Base-by-base conservation (phyloP, 2,329 filamentous ascomycete species). In the Mollisiaceae sp. region DNA sequence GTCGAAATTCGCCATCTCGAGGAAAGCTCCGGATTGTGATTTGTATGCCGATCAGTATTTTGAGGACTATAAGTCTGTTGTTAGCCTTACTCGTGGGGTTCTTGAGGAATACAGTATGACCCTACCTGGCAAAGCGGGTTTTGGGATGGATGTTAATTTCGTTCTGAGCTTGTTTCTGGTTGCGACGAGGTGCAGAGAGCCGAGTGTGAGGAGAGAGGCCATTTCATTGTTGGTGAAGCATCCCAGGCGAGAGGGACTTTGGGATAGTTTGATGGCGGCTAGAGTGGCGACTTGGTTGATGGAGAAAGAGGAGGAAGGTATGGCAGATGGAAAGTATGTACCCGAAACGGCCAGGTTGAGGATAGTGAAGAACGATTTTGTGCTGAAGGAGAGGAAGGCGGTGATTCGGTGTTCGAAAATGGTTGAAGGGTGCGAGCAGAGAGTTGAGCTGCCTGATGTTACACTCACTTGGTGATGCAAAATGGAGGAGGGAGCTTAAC, bases 361-460 rank as follows among this genome's bases (percentile, higher is more conserved):
- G 50, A 60, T 65, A 32, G 64, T 56, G 55, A 65, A 62, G 59
- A 62, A 62, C 36, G 56, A 62, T 15, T 63, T 65, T 32, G 12
- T 47, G 12, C 47, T 65, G 35, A 59, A 57, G n/a, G 64, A 65
- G 32, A 35, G 64, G 38, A 65, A 56, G 38, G 60, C 64, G 4
- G 60, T 63, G 20, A 5, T 65, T 36, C 36, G 27, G 14, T 63
- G 55, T 36, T 65, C 55, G 18, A 62, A 55, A 27, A 41, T 54
- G 55, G 55, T 38, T 24, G 27, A 56, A 12, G 59, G 63, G 8
- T 20, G 35, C 8, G 35, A 27, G n/a, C 18, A 62, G 32, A 58
- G 59, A 8, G n/a, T 36, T 5, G 14, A 52, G 35, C 35, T 62
- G 22, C 59, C 63, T 9, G 52, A 61, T 43, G 63, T 65, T 35